Evolutionary conservation across 2,329 filamentous ascomycete genomes (phyloP).

Genomic region (Hypoxylon sp.): DNA sequence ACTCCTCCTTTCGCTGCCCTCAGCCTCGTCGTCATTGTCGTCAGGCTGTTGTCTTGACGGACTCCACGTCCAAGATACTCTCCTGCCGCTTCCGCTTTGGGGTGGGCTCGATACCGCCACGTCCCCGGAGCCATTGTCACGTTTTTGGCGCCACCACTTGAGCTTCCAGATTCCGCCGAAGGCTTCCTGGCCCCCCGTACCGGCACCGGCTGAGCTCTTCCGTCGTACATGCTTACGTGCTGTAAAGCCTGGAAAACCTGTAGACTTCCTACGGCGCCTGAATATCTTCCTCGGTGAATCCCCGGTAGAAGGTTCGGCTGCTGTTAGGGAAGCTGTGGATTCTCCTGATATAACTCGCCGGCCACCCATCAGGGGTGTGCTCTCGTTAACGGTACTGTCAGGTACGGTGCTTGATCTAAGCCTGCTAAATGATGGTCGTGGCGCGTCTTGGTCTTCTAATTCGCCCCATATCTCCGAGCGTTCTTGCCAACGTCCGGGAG

Average conservation of each 20-base stretch:
- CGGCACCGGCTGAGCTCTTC: constrained; percentile 46
- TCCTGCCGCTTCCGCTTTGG: constrained; percentile 29
- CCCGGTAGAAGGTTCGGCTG: constrained; percentile 28
- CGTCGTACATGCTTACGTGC: constrained; percentile 55
- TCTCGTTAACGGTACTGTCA: constrained; percentile 46
- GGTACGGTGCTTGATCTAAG: constrained; percentile 60
- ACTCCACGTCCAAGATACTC: constrained; percentile 31
- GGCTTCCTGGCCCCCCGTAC: constrained; percentile 56
- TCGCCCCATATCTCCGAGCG: constrained; percentile 87
- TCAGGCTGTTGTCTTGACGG: constrained; percentile 11
- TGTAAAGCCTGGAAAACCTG: constrained; percentile 68
- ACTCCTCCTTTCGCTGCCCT: constrained; percentile 11
- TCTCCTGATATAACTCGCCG: constrained; percentile 40
- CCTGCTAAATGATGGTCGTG: constrained; percentile 51
- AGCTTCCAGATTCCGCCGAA: constrained; percentile 62
- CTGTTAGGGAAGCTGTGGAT: constrained; percentile 40
- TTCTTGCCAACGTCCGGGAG: constrained; percentile 67
- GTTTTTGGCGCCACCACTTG: constrained; percentile 59
- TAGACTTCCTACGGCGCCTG: constrained; percentile 63
- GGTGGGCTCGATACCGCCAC: constrained; percentile 37
- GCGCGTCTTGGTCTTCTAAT: constrained; percentile 74
- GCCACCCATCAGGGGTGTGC: constrained; percentile 49
- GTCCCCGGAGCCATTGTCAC: constrained; percentile 27
- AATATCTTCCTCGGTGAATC: constrained; percentile 43
- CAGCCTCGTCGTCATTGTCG: constrained; percentile 14